Percentiles rank a stretch among this genome's conserved stretches.
Evolutionary conservation across 208 protist species (phyloP).

Genomic region (Acanthamoeba lenticulata): DNA sequence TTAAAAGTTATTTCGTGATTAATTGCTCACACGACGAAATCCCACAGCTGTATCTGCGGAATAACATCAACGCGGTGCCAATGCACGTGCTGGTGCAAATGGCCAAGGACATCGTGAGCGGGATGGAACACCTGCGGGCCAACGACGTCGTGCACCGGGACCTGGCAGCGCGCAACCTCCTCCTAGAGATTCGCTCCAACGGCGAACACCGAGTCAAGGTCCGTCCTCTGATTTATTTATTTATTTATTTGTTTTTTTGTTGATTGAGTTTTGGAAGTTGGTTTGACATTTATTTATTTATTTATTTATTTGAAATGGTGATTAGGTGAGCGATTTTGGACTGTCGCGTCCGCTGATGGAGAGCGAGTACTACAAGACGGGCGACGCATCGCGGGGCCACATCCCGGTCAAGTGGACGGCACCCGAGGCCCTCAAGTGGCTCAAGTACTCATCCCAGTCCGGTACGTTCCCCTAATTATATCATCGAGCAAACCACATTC

Average conservation of each 20-base stretch:
- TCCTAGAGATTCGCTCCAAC: slow-evolving; percentile 21
- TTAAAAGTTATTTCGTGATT: not conserved
- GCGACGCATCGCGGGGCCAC: not conserved
- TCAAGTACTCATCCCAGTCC: slow-evolving; percentile 31
- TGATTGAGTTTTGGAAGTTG: not conserved
- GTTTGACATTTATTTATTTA: not conserved
- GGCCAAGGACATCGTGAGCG: slow-evolving; percentile 51
- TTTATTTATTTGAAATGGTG: not conserved
- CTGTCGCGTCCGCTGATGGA: slow-evolving; percentile 44
- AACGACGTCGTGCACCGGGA: slow-evolving; percentile 54
- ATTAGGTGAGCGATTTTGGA: slow-evolving; percentile 52
- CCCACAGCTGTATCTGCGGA: not conserved
- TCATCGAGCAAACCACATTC: not conserved
- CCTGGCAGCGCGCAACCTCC: slow-evolving; percentile 53
- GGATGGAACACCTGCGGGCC: slow-evolving; percentile 38
- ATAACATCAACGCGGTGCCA: slow-evolving; percentile 16
- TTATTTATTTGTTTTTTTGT: not conserved
- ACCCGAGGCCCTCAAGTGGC: slow-evolving; percentile 53
- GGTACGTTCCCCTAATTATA: not conserved
- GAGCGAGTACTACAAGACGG: slow-evolving; percentile 21
- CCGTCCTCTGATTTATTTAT: not conserved
- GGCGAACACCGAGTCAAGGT: slow-evolving; percentile 39
- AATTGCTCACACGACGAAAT: not conserved
- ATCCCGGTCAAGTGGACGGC: slow-evolving; percentile 60
- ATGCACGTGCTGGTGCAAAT: slow-evolving; percentile 57